These are phyloP conservation scores for Streptanthus diversifolius DNA, from an alignment of 345 rosid genomes.

Conservation along the genomic window DNA sequence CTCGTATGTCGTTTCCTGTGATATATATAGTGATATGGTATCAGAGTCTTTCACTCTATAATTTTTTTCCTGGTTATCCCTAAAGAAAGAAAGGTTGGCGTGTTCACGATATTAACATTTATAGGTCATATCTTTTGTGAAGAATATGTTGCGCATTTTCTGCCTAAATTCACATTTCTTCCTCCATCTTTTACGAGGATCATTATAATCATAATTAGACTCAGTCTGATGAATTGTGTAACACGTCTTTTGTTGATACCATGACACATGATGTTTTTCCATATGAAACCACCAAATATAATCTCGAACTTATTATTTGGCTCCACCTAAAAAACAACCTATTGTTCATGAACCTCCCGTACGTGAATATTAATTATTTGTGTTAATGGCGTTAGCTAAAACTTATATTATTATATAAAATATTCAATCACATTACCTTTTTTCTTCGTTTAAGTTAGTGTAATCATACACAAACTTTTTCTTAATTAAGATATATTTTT, in stretches of 20 bases:
- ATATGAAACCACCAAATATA: not conserved
- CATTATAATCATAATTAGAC: not conserved
- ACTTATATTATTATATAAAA: not conserved
- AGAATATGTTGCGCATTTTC: not conserved
- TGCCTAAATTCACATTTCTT: not conserved
- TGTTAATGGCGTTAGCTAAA: slow-evolving; percentile 13
- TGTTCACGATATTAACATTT: not conserved
- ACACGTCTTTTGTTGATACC: not conserved
- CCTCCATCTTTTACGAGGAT: not conserved
- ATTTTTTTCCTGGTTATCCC: not conserved
- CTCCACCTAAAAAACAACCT: slow-evolving; percentile 15
- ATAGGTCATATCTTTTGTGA: not conserved
- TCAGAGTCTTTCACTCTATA: not conserved
- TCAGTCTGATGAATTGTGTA: not conserved
- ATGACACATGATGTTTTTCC: not conserved
- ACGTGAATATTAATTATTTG: not conserved
- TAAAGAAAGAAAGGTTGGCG: not conserved
- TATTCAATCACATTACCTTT: not conserved
- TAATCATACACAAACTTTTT: slow-evolving; percentile 31
- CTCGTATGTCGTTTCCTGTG: not conserved
- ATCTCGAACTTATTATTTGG: not conserved
- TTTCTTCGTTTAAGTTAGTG: slow-evolving; percentile 5
- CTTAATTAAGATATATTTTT: slow-evolving; percentile 11
- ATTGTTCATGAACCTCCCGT: slow-evolving; percentile 21
- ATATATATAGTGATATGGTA: not conserved